Percentiles rank a stretch among this genome's conserved stretches.
These are phyloP conservation scores for Geotrichum europaeum DNA, from an alignment of 1,139 yeast genomes.

Conservation along the genomic window DNA sequence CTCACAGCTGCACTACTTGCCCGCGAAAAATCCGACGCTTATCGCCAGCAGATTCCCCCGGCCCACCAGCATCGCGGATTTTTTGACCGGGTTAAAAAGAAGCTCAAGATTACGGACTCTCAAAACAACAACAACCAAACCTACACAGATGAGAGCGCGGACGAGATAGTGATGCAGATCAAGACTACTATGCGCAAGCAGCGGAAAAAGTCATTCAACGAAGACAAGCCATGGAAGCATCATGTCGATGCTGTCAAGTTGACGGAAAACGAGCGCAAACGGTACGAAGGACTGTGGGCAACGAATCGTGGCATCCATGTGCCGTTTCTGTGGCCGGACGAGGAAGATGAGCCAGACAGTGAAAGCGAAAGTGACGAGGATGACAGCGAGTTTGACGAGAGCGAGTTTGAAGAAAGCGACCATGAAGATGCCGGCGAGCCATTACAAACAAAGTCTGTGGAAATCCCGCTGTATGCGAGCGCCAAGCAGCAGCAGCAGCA, in stretches of 20 bases:
- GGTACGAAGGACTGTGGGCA: slow-evolving; percentile 93
- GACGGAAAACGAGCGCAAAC: slow-evolving; percentile 67
- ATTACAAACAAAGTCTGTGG: slow-evolving; percentile 4
- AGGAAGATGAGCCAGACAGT: slow-evolving; percentile 24
- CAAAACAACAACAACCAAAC: not conserved
- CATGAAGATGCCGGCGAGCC: slow-evolving; percentile 5
- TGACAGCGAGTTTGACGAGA: slow-evolving; percentile 12
- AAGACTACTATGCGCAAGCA: slow-evolving; percentile 66
- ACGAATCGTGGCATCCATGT: slow-evolving; percentile 69
- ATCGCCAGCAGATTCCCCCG: not conserved
- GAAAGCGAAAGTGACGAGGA: slow-evolving; percentile 12
- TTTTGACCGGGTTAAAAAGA: slow-evolving; percentile 11
- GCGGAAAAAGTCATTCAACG: slow-evolving; percentile 57
- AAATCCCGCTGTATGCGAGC: not conserved
- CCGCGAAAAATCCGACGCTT: slow-evolving; percentile 2
- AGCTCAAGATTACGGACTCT: slow-evolving; percentile 3
- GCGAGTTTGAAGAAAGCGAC: slow-evolving; percentile 9
- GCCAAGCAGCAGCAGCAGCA: slow-evolving; percentile 18
- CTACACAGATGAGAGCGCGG: not conserved
- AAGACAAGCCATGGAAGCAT: slow-evolving; percentile 93
- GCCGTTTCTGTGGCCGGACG: slow-evolving; percentile 32
- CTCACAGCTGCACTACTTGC: slow-evolving; percentile 13
- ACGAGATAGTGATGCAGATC: slow-evolving; percentile 23
- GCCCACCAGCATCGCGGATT: slow-evolving; percentile 9
- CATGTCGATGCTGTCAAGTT: slow-evolving; percentile 58